These are phyloP conservation scores for Plasmodium fragile DNA, from an alignment of 169 alveolate genomes.

Conservation along the genomic window DNA sequence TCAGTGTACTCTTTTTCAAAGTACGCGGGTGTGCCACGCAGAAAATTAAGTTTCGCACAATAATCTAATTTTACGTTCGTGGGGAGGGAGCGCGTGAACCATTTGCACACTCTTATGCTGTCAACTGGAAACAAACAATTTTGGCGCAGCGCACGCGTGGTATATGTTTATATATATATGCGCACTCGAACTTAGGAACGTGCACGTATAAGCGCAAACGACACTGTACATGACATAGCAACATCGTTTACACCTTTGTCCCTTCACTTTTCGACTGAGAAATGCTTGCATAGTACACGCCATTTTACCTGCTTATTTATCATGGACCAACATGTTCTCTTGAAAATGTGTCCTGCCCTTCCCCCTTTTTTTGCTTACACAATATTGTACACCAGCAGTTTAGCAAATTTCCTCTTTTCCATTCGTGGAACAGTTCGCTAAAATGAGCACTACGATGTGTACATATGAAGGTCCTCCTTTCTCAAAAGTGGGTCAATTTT, in stretches of 20 bases:
- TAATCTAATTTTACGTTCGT: background rate
- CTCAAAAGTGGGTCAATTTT: conserved; percentile 4
- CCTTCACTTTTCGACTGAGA: background rate
- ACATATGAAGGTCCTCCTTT: background rate
- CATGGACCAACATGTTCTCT: conserved; percentile 5
- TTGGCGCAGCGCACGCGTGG: background rate
- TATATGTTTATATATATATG: background rate
- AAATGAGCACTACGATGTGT: background rate
- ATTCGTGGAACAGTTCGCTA: conserved; percentile 14
- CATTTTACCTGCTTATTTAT: conserved; percentile 6
- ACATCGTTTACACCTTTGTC: conserved; percentile 8
- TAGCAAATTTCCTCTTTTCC: background rate
- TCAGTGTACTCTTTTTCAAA: conserved; percentile 11
- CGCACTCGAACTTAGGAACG: background rate
- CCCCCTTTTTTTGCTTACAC: conserved; percentile 3
- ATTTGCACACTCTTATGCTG: conserved; percentile 60
- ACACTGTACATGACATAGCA: background rate
- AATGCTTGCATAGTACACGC: background rate
- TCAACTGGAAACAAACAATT: conserved; percentile 10
- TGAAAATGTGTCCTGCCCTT: background rate
- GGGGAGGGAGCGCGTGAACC: conserved; percentile 19
- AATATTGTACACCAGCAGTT: background rate
- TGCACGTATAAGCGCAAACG: background rate
- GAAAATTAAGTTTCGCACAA: conserved; percentile 19
- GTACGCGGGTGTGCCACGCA: conserved; percentile 20